These are phyloP conservation scores for Kitagawia praeruptora DNA, from an alignment of 129 eudicot species.

Conservation along the genomic window DNA sequence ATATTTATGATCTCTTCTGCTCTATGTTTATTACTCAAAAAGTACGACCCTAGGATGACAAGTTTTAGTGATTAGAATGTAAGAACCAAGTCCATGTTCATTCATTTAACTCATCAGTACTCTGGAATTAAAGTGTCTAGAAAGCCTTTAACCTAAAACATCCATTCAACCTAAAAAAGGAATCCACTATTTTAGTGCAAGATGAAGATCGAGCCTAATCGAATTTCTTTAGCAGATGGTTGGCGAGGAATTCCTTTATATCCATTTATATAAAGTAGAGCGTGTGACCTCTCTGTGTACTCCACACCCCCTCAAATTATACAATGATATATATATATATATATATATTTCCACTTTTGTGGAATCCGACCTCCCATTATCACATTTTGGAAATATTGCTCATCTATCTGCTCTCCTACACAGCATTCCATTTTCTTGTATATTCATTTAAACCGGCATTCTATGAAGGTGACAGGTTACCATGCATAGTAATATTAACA, in stretches of 20 bases:
- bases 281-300: slow-evolving; percentile 16
- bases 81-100: neutral
- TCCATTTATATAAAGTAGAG: slow-evolving; percentile 7
- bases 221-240: neutral
- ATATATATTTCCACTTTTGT: slow-evolving; percentile 4
- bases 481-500: neutral
- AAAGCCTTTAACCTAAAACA: neutral
- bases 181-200: neutral
- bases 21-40: neutral
- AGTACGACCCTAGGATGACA: neutral
- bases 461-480: neutral
- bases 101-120: neutral
- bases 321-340: neutral
- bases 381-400: neutral
- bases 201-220: neutral
- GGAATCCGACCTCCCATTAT: neutral
- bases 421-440: slow-evolving; percentile 8
- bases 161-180: neutral
- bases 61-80: neutral
- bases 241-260: neutral
- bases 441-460: neutral
- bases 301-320: slow-evolving; percentile 9
- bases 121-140: neutral
- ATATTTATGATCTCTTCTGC: neutral
- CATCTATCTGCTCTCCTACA: neutral